These are phyloP conservation scores for Angophora floribunda DNA, from an alignment of 345 rosid genomes.

Conservation along the genomic window DNA sequence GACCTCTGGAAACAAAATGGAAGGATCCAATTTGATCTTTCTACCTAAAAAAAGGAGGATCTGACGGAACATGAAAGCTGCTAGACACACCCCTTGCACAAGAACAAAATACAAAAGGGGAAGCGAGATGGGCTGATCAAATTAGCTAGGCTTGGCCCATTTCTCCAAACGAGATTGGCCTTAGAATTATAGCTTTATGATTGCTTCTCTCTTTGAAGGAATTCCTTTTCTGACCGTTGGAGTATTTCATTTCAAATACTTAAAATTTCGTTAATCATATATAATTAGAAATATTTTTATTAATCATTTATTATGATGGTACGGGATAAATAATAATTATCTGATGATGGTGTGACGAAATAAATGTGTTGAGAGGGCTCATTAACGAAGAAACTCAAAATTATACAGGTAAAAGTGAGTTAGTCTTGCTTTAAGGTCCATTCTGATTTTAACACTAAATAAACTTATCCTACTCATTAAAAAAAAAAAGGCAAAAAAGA, in stretches of 20 bases:
- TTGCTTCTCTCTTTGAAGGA: background rate
- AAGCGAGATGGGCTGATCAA: background rate
- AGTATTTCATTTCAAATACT: background rate
- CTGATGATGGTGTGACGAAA: too few species aligned
- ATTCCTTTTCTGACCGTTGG: background rate
- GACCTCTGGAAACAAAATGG: background rate
- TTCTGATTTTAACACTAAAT: too few species aligned
- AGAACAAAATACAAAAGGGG: background rate
- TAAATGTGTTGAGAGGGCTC: too few species aligned
- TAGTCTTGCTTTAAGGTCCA: too few species aligned
- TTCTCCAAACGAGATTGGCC: background rate
- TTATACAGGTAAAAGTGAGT: too few species aligned
- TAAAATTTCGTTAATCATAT: background rate
- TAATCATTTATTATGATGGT: too few species aligned
- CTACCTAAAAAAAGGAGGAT: background rate
- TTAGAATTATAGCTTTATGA: background rate
- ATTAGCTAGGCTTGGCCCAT: background rate
- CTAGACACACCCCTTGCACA: background rate
- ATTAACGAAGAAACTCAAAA: too few species aligned
- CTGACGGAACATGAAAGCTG: background rate
- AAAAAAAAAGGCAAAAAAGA: too few species aligned
- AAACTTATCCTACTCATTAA: too few species aligned
- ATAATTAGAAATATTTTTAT: too few species aligned
- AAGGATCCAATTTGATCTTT: background rate
- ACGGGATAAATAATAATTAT: too few species aligned